These are phyloP conservation scores for Pichia californica DNA, from an alignment of 805 yeast genomes.

Conservation along the genomic window DNA sequence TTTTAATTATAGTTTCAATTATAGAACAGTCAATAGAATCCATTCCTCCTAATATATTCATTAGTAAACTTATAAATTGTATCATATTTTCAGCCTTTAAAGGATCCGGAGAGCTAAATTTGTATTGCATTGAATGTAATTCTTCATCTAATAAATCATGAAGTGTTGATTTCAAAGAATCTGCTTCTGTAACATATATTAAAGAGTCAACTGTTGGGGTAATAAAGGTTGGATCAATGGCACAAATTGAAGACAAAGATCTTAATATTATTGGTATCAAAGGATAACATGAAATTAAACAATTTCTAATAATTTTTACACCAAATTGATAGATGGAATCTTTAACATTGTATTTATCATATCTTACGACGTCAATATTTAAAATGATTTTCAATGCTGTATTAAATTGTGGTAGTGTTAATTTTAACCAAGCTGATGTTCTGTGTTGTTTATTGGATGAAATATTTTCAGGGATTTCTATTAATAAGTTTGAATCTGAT, in stretches of 20 bases:
- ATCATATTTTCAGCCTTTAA: constrained; percentile 14
- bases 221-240: constrained; percentile 12
- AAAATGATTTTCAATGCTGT: constrained; percentile 36
- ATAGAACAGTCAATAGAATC: constrained; percentile 5
- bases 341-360: constrained; percentile 30
- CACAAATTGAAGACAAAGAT: constrained; percentile 18
- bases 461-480: constrained; percentile 14
- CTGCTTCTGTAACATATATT: constrained; percentile 10
- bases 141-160: constrained; percentile 11
- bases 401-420: constrained; percentile 44
- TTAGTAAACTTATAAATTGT: constrained; percentile 11
- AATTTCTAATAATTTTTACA: constrained; percentile 25
- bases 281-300: constrained; percentile 30
- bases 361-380: constrained; percentile 12
- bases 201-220: constrained; percentile 14
- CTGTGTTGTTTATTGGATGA: constrained; percentile 26
- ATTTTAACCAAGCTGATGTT: constrained; percentile 48
- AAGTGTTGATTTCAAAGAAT: constrained; percentile 7
- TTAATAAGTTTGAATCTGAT: constrained; percentile 8
- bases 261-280: constrained; percentile 34
- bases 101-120: constrained; percentile 24
- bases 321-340: constrained; percentile 28
- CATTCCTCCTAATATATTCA: constrained; percentile 7
- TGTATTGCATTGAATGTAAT: constrained; percentile 15
- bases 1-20: constrained; percentile 3